Conservation (phyloP, 768 basidiomycete genomes). For the Tulasnella sp. region DNA sequence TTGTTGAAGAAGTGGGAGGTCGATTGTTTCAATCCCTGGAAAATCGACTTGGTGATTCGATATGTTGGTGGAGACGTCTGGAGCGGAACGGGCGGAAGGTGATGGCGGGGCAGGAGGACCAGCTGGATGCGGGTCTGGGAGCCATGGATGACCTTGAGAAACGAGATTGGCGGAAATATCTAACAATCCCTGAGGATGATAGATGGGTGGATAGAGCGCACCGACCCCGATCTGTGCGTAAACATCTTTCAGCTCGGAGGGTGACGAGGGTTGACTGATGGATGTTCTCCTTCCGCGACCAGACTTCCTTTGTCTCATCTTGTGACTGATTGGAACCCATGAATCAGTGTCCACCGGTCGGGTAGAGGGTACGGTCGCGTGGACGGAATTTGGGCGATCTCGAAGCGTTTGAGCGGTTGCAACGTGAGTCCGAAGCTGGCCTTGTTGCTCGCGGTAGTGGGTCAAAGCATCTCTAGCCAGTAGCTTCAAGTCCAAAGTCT, state of each 20-base stretch:
- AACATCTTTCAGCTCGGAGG: neutral
- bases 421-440: no score
- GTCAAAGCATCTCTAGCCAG: no score
- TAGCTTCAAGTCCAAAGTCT: no score
- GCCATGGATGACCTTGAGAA: neutral
- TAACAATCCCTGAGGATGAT: neutral
- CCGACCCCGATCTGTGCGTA: neutral
- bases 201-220: neutral
- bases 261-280: neutral
- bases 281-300: neutral
- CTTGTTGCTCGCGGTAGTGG: no score
- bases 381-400: no score
- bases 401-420: no score
- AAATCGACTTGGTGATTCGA: neutral
- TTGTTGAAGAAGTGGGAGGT: no score
- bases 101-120: neutral
- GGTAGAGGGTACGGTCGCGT: no score
- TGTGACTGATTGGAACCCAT: no score
- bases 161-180: neutral
- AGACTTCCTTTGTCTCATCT: neutral
- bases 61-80: neutral
- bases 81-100: neutral
- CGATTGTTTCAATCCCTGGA: no score
- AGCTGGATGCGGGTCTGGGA: neutral
- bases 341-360: no score